Conservation (phyloP, 257 asterid species). For the Fraxinus quadrangulata region DNA sequence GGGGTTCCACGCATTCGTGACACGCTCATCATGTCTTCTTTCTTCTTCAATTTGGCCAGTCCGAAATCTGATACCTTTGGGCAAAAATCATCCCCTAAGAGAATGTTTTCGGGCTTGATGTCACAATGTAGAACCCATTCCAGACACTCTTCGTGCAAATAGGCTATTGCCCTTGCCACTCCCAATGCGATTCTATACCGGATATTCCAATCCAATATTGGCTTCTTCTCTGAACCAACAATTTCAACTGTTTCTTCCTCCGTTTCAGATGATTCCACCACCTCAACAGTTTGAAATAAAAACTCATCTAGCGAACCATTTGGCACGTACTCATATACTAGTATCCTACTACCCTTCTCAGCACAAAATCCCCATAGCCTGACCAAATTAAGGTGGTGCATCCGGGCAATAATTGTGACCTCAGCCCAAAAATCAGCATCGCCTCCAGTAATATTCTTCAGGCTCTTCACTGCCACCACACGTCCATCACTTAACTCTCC, state of each 20-base stretch:
- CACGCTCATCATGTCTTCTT: conserved; percentile 64
- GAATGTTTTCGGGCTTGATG: conserved; percentile 88
- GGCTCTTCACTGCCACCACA: conserved; percentile 70
- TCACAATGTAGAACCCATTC: conserved; percentile 95
- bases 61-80: conserved; percentile 94
- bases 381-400: conserved; percentile 91
- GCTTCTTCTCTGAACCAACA: conserved; percentile 40
- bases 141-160: conserved; percentile 85
- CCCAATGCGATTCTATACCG: conserved; percentile 83
- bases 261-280: conserved; percentile 22
- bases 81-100: conserved; percentile 81
- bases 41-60: conserved; percentile 75
- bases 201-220: conserved; percentile 71
- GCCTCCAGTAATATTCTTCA: conserved; percentile 60
- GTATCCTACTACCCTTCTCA: conserved; percentile 64
- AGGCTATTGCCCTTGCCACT: conserved; percentile 88
- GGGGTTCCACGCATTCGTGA: conserved; percentile 72
- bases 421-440: conserved; percentile 90
- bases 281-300: conserved; percentile 52
- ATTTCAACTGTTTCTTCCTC: conserved; percentile 8
- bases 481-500: conserved; percentile 78
- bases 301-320: conserved; percentile 77
- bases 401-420: conserved; percentile 78
- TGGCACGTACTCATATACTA: conserved; percentile 76
- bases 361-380: conserved; percentile 91